Evolutionary conservation across 2,329 filamentous ascomycete species (phyloP), one percentile per base, ranked within the genome.

Genomic region (Phaeosphaeria sp.): DNA sequence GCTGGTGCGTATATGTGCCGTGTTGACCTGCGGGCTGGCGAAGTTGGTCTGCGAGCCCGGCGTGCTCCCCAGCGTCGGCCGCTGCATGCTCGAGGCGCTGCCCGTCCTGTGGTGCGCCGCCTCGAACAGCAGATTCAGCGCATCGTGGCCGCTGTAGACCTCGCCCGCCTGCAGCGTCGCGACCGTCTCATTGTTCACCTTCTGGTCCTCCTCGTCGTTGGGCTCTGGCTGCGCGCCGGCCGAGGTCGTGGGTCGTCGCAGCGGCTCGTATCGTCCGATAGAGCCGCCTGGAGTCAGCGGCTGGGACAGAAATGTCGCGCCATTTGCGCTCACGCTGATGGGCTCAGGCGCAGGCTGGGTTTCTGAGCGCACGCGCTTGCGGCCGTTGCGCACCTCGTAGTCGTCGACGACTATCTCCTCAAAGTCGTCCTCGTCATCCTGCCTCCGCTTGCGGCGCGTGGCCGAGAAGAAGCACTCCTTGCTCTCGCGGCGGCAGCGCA

Each of bases 401-500:
- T 92, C 89, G 66, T 74, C 75, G 17, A n/a, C n/a, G n/a, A n/a
- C n/a, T n/a, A 73, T 79, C 33, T 80, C 79, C 2, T 82, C 78
- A 7, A 70, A 64, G 27, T 78, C 79, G 8, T 81, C 80, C 11
- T 74, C 76, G 51, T 76, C 78, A 56, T 81, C 83, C 24, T 80
- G 87, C 83, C 95, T 96, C 74, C 93, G 88, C 87, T 98, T 98
- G 74, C 95, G 89, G 50, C 95, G 86, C 30, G 93, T 98, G 20
- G 93, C 92, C 61, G 93, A 96, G 82, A 99, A 99, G 84, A 90
- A 96, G 82, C 95, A 99, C 71, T 97, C 90, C 78, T 98, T 98
- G 81, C 90, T 92, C 82, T 99, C 95, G 66, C 95, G 89, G 52
- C 93, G 90, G 77, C 95, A 99, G 73, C 95, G 89, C 58, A 94